Evolutionary conservation across 495 filamentous ascomycete genomes (phyloP), one percentile per base, ranked within the genome.

Genomic region (Neurospora intermedia): DNA sequence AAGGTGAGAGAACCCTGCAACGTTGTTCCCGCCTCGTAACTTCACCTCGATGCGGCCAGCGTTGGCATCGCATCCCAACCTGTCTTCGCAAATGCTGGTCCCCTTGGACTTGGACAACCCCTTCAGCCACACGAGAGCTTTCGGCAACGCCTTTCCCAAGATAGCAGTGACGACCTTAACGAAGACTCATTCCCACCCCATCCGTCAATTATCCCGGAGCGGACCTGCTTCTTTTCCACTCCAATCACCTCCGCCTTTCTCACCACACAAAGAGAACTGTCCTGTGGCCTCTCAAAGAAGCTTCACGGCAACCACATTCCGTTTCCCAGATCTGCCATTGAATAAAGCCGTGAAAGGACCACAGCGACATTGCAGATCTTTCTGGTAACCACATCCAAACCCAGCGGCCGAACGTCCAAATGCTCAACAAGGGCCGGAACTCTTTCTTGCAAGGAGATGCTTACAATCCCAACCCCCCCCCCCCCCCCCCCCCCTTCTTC

Each of bases 221-320:
- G 54, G 54, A 62, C 54, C 6, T 62, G 23, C 23, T 62, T 23
- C 27, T 62, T 62, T 62, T 23, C 54, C 54, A 62, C 27, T 62
- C 54, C 23, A 62, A 62, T 62, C 75, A 80, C n/a, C 82, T 81
- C 41, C 83, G 79, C 70, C 80, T 86, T 72, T 86, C 85, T 39
- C 82, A 80, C 71, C 83, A 86, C 38, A 84, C 82, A 31, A 83
- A 82, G 73, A 85, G 82, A 75, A 94, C 96, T 20, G 94, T 99
- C 79, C 91, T 93, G 74, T 97, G 90, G 86, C 88, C 93, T 7
- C 89, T 98, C 69, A 95, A 99, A 84, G 93, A 95, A 83, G 96
- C 92, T 66, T 86, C 97, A 69, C 91, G 94, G 69, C 88, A 89
- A 45, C 95, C 96, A 2, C 87, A 94, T 73, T 86, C 89, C 13